Conservation (phyloP, 257 asterid species). For the Schizonepeta tenuifolia region DNA sequence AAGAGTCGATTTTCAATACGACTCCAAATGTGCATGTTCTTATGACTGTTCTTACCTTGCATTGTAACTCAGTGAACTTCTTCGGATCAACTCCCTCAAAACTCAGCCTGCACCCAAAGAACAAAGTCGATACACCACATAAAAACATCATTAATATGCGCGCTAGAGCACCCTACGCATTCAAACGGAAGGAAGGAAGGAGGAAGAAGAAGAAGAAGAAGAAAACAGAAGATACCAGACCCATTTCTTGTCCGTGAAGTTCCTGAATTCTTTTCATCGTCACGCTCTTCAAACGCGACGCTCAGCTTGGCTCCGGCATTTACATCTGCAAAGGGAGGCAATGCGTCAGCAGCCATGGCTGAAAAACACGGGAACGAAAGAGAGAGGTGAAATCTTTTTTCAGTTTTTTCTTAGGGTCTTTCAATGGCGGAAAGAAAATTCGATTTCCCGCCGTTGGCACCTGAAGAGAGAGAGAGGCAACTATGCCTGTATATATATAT, state of each 20-base stretch:
- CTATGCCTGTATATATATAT: conserved; percentile 16
- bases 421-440: conserved; percentile 38
- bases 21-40: conserved; percentile 21
- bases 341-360: conserved; percentile 49
- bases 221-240: conserved; percentile 62
- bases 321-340: conserved; percentile 44
- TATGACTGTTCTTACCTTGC: conserved; percentile 66
- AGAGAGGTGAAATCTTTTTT: background rate
- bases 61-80: conserved; percentile 73
- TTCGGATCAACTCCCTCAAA: conserved; percentile 72
- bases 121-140: conserved; percentile 30
- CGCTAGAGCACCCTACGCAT: background rate
- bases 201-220: background rate
- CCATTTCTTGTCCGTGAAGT: conserved; percentile 65
- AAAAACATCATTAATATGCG: conserved; percentile 3
- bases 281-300: conserved; percentile 44
- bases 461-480: conserved; percentile 34
- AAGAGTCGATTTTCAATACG: background rate
- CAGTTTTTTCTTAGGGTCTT: conserved; percentile 49
- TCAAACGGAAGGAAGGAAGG: too few relatives aligned
- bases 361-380: background rate
- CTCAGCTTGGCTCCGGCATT: conserved; percentile 35
- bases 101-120: conserved; percentile 63
- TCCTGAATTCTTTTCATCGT: conserved; percentile 51
- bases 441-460: conserved; percentile 76